Evolutionary conservation across 1,284 basidiomycete species (phyloP).

Genomic region (Malassezia caprae): DNA sequence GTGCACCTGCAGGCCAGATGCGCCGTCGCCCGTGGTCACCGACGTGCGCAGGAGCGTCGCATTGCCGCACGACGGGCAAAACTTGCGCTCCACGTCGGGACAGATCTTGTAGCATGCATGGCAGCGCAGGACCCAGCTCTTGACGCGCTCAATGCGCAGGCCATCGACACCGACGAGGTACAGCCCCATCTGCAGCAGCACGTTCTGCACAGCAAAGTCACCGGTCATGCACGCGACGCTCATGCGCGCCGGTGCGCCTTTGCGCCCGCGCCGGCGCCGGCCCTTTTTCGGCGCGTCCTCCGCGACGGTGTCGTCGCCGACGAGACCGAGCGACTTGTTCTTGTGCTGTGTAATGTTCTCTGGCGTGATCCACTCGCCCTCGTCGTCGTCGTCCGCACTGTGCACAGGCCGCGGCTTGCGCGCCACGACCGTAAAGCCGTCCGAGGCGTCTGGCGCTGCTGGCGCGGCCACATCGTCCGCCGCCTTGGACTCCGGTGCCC

Average conservation of each 20-base stretch:
- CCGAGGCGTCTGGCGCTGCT: background rate
- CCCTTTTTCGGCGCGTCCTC: background rate
- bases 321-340: slow-evolving; percentile 67
- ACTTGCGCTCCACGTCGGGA: slow-evolving; percentile 86
- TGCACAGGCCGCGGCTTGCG: background rate
- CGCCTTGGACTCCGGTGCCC: background rate
- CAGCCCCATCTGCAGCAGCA: slow-evolving; percentile 86
- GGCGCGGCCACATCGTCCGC: background rate
- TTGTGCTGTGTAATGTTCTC: slow-evolving; percentile 77
- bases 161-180: slow-evolving; percentile 85
- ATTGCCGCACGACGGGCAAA: slow-evolving; percentile 95
- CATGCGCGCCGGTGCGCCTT: slow-evolving; percentile 21
- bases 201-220: slow-evolving; percentile 99
- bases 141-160: slow-evolving; percentile 76
- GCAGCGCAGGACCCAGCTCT: slow-evolving; percentile 91
- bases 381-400: slow-evolving; percentile 22
- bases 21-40: slow-evolving; percentile 51
- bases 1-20: slow-evolving; percentile 34
- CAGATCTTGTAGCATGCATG: slow-evolving; percentile 99
- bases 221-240: slow-evolving; percentile 62
- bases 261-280: slow-evolving; percentile 6
- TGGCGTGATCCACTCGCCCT: slow-evolving; percentile 85
- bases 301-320: slow-evolving; percentile 23
- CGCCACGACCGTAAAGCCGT: slow-evolving; percentile 8
- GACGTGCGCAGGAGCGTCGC: slow-evolving; percentile 81